Base-by-base conservation (phyloP, 1,139 yeast genomes). In the Zygosaccharomyces pseudobailii region DNA sequence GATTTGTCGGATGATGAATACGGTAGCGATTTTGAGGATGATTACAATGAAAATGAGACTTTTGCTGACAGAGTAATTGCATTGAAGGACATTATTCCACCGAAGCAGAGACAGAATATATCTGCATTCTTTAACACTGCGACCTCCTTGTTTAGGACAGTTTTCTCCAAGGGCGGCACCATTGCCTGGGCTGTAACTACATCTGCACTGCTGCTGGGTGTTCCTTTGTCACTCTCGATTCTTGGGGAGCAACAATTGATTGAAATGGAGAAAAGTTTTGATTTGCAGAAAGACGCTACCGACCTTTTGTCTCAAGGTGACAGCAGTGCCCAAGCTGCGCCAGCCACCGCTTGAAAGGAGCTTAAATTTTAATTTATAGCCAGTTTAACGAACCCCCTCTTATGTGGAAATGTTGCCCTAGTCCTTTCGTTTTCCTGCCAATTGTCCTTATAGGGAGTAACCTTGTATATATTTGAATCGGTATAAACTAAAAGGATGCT, bases 251-350 rank as follows among this genome's bases (percentile, higher is more conserved):
- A 89, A 63, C 97, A 90, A 73, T 78, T 90, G 66, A 82, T 83
- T 67, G 97, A 90, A 72, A 80, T 88, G 85, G 97, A 90, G 74
- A 87, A 87, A 74, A 95, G 88, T 66, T 83, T 89, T 78, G 82
- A 85, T 59, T 76, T 88, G 66, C 90, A 85, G 67, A 89, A 86
- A 70, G 84, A 87, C 53, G 87, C 94, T 32, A 87, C 83, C 64
- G 94, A 85, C 56, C 82, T 87, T 43, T 74, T 87, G 62, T 89
- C 94, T 45, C 85, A 90, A 54, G 87, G 87, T 51, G 79, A 84
- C 42, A 82, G 77, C 63, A 71, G 72, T 54, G 81, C 58, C 43
- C 58, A 58, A 43, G 57, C 55, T 39, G 57, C 58, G 25, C 56
- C 61, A 49, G 55, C 61, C 27, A 46, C 57, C 36, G 61, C 59